Base-by-base conservation (phyloP, 2,329 filamentous ascomycete species). In the Aspergillus amoenus region DNA sequence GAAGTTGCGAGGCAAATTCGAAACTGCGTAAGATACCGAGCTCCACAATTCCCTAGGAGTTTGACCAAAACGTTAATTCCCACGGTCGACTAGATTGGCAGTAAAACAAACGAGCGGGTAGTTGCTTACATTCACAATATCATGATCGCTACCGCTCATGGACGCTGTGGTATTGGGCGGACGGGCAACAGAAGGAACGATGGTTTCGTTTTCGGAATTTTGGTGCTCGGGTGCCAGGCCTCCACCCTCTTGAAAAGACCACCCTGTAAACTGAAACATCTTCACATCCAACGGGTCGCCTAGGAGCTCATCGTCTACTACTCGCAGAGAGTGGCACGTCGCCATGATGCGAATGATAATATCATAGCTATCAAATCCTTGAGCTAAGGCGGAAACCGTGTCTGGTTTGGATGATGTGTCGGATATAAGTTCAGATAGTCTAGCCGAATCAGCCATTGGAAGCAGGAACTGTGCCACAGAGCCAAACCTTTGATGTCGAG, bases 191-290 rank as follows among this genome's bases (percentile, higher is more conserved):
- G 94, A 93, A n/a, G 93, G 94, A 1, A 69, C 70, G 44, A 76
- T 73, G 5, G 89, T 88, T 39, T 97, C 88, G 57, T 93, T 89
- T 46, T 93, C 90, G 18, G 91, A 88, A 49, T 89, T 86, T 42
- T 81, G 81, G 52, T 84, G 84, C 27, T 82, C 83, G 22, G 81
- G 76, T 52, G 82, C 82, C 64, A 93, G 87, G 45, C 87, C 87
- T 2, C 92, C 72, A 18, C 71, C 91, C 78, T 99, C 94, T 71
- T 96, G 90, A 65, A 91, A 99, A 3, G 85, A 84, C 94, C 94
- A 99, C 5, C 84, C 84, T 0, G 94, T 97, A 65, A 96, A 99
- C 63, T 96, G 88, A 70, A 99, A 99, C 94, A 99, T 99, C 72
- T 97, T 97, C 56, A 97, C 81, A 72, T 99, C 94, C 2, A 99